A percentile compares a stretch with the other conserved stretches of the same genome.
Evolutionary conservation across 352 stramenopile species (phyloP).

Genomic region (Phytophthora capsici): DNA sequence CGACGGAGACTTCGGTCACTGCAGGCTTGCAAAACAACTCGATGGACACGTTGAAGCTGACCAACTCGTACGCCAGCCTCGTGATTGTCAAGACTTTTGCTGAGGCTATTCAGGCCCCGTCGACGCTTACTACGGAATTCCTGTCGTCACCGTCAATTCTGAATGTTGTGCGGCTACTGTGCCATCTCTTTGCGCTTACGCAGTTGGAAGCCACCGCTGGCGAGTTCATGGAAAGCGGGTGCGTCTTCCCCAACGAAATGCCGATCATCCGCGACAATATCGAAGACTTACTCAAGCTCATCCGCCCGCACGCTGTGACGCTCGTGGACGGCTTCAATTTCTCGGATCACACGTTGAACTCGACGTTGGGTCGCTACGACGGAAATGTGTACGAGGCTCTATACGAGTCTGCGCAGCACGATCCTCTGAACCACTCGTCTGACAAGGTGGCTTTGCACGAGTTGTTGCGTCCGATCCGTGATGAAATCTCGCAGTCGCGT

Average conservation of each 20-base stretch:
- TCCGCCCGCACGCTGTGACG: slow-evolving; percentile 73
- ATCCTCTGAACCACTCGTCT: slow-evolving; percentile 65
- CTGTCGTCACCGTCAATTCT: slow-evolving; percentile 34
- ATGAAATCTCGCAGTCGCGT: slow-evolving; percentile 46
- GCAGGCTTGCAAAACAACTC: slow-evolving; percentile 62
- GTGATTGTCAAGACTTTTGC: slow-evolving; percentile 61
- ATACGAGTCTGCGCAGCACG: slow-evolving; percentile 62
- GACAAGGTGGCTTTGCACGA: slow-evolving; percentile 72
- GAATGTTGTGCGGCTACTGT: slow-evolving; percentile 52
- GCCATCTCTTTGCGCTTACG: slow-evolving; percentile 78
- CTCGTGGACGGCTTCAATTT: slow-evolving; percentile 86
- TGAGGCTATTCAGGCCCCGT: slow-evolving; percentile 40
- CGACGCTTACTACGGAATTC: slow-evolving; percentile 39
- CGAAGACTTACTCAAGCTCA: slow-evolving; percentile 51
- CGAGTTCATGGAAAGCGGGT: slow-evolving; percentile 71
- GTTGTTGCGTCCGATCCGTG: slow-evolving; percentile 65
- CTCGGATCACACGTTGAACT: slow-evolving; percentile 76
- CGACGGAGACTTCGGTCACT: slow-evolving; percentile 30
- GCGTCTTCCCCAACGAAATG: slow-evolving; percentile 54
- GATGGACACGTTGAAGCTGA: slow-evolving; percentile 60
- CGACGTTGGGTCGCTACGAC: slow-evolving; percentile 74
- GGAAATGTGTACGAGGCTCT: slow-evolving; percentile 79
- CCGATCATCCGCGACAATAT: slow-evolving; percentile 55
- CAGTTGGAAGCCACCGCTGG: slow-evolving; percentile 67
- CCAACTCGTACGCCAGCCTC: slow-evolving; percentile 60